phyloP scores from a whole-genome alignment of 106 monocot species.

The Acanthochlamys bracteata region DNA sequence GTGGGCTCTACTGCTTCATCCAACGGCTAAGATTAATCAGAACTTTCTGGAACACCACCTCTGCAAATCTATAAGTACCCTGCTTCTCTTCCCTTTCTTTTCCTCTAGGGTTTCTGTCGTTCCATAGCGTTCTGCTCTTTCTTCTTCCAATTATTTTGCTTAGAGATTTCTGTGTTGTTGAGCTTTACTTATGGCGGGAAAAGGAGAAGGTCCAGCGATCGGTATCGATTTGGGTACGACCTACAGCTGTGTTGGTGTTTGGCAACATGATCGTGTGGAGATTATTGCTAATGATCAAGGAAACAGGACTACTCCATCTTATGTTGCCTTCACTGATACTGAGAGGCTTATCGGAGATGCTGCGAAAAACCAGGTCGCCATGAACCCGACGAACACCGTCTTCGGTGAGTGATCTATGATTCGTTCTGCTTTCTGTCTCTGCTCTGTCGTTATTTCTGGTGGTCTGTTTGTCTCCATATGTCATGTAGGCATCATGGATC shows the following conservation, averaged over 20 bases:
- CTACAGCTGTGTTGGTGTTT: neutral
- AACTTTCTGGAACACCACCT: neutral
- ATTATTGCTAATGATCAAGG: neutral
- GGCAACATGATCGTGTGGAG: neutral
- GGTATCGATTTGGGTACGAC: neutral
- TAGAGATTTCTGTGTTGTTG: neutral
- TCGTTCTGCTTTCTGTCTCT: neutral
- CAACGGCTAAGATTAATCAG: neutral
- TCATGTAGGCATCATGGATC: no score
- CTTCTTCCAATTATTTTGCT: neutral
- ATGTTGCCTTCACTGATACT: conserved; percentile 2
- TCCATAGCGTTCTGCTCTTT: neutral
- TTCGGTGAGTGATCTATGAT: conserved; percentile 13
- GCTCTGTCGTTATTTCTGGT: no score
- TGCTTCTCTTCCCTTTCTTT: neutral
- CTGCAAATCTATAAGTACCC: neutral
- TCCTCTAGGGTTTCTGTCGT: conserved; percentile 1
- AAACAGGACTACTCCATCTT: neutral
- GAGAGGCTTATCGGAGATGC: conserved; percentile 18
- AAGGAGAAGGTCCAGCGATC: neutral
- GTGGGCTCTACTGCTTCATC: neutral
- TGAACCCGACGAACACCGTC: conserved; percentile 30
- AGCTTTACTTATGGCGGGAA: neutral
- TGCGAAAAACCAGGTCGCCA: conserved; percentile 28
- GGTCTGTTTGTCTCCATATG: no score